These are phyloP conservation scores for Fusarium fracticaudum DNA, from an alignment of 2,329 filamentous ascomycete genomes.

Conservation along the genomic window DNA sequence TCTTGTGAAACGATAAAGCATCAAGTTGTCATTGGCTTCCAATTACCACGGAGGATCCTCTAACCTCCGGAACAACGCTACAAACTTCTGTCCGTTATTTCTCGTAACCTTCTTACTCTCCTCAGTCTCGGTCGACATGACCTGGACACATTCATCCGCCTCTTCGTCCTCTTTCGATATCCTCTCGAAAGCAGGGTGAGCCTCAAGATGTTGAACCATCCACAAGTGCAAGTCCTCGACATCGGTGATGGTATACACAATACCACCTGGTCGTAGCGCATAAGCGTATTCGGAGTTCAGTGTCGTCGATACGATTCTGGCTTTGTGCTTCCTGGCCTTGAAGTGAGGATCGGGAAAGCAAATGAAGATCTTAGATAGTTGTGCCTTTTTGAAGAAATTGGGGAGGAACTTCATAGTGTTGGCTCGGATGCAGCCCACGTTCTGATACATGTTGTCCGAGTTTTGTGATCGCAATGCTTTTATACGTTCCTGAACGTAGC, in stretches of 20 bases:
- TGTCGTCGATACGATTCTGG: constrained; percentile 88
- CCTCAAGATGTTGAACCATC: constrained; percentile 89
- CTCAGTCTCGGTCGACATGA: constrained; percentile 88
- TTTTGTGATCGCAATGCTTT: constrained; percentile 79
- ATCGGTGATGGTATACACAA: constrained; percentile 96
- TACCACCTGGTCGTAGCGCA: constrained; percentile 81
- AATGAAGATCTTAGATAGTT: constrained; percentile 92
- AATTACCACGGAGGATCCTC: constrained; percentile 80
- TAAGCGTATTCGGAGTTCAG: constrained; percentile 95
- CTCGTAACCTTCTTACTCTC: constrained; percentile 96
- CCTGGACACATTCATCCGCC: constrained; percentile 73
- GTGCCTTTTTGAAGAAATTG: constrained; percentile 87
- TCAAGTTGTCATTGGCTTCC: neutral
- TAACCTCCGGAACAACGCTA: constrained; percentile 84
- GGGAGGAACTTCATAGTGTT: constrained; percentile 99
- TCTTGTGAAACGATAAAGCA: neutral
- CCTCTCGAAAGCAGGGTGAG: constrained; percentile 81
- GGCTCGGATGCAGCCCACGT: constrained; percentile 86
- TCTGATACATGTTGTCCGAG: constrained; percentile 73
- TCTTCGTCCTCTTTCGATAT: constrained; percentile 74
- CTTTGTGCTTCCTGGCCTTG: constrained; percentile 97
- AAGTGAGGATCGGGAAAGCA: constrained; percentile 99
- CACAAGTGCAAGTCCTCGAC: constrained; percentile 92
- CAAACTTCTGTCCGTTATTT: constrained; percentile 90
- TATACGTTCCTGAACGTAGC: constrained; percentile 90